Base-by-base conservation (phyloP, 805 yeast species). In the Candida boidinii region DNA sequence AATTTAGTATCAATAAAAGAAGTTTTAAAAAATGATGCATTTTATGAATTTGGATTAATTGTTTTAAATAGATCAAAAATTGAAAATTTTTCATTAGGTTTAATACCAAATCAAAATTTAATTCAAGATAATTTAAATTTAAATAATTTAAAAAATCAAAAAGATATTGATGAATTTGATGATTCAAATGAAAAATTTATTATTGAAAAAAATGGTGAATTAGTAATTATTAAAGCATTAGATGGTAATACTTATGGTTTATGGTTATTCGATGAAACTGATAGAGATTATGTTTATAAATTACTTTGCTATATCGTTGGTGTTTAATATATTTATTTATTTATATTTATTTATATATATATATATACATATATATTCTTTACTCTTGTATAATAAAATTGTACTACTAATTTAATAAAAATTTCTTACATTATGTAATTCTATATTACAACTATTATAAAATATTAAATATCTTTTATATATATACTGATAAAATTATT, bases 221-320 rank as follows among this genome's bases (percentile, higher is more conserved):
- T 81, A 49, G 72, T 83, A 26, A 82, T 83, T 34, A 70, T 83
- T 15, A 76, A 76, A 49, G 78, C 76, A 46, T 58, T 78, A 31
- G 59, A 70, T 31, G 86, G 81, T 16, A 83, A 79, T 28, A 78
- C 81, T 10, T 82, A 68, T 51, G 94, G 94, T 1, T 58, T 83
- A 30, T 83, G 92, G 92, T 66, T 82, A 15, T 83, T 79, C 48
- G 75, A 80, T 35, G 76, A 69, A 28, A 72, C 67, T 7, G 88
- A 81, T 46, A 64, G 90, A 52, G 68, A 67, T 28, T 70, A 72
- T 43, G 58, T 82, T 26, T 71, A 61, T 44, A 72, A 76, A 45
- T n/a, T n/a, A n/a, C n/a, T n/a, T n/a, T n/a, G n/a, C n/a, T n/a
- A n/a, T n/a, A n/a, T n/a, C n/a, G n/a, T n/a, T n/a, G n/a, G n/a